phyloP scores from a whole-genome alignment of 805 yeast species.

The Priceomyces haplophilus region DNA sequence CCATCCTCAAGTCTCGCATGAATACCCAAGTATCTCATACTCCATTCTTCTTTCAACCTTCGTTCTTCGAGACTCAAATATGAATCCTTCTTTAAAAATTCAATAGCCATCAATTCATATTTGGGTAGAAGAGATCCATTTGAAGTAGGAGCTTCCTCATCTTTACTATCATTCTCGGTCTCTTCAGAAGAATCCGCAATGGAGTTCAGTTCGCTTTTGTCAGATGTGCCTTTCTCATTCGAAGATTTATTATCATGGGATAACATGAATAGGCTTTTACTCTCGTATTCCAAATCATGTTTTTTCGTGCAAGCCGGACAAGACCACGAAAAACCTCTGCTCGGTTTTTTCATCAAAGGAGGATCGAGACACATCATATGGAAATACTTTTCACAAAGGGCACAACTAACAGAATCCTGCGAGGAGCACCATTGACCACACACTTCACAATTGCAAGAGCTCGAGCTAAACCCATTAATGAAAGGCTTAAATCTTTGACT shows the following conservation, averaged over 20 bases:
- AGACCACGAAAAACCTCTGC: slow-evolving; percentile 87
- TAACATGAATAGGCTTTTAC: slow-evolving; percentile 38
- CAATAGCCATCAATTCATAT: slow-evolving; percentile 56
- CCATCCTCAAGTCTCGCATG: slow-evolving; percentile 75
- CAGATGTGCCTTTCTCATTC: slow-evolving; percentile 35
- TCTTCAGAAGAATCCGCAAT: slow-evolving; percentile 8
- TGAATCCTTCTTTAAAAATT: slow-evolving; percentile 48
- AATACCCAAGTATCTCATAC: slow-evolving; percentile 73
- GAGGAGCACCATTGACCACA: slow-evolving; percentile 85
- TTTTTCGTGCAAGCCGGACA: slow-evolving; percentile 75
- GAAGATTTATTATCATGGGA: slow-evolving; percentile 41
- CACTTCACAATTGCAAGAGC: slow-evolving; percentile 55
- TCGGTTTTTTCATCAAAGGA: slow-evolving; percentile 74
- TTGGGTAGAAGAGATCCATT: slow-evolving; percentile 34
- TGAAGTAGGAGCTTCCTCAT: slow-evolving; percentile 4
- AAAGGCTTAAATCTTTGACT: slow-evolving; percentile 60
- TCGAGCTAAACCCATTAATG: slow-evolving; percentile 55
- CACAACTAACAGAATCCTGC: slow-evolving; percentile 71
- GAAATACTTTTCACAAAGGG: slow-evolving; percentile 65
- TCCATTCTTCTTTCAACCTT: slow-evolving; percentile 71
- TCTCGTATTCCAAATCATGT: slow-evolving; percentile 44
- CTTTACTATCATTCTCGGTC: slow-evolving; percentile 9
- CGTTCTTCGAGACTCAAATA: slow-evolving; percentile 42
- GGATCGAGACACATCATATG: slow-evolving; percentile 88
- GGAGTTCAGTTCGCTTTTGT: slow-evolving; percentile 13